Conservation (phyloP, 345 rosid genomes). For the Brassica incana region DNA sequence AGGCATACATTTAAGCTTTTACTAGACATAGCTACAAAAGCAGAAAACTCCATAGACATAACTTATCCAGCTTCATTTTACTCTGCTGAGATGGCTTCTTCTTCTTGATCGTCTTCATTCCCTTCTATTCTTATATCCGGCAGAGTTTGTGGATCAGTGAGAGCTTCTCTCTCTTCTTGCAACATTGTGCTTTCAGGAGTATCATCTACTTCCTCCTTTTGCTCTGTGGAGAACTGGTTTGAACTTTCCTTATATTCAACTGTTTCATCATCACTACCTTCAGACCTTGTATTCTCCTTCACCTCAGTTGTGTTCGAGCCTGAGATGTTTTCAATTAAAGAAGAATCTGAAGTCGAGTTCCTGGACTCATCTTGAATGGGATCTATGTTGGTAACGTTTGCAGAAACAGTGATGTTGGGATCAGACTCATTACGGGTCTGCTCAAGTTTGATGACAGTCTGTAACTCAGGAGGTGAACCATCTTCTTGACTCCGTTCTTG, state of each 20-base stretch:
- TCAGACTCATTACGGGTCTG: constrained; percentile 32
- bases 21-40: constrained; percentile 24
- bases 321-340: constrained; percentile 23
- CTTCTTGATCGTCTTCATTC: constrained; percentile 38
- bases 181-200: constrained; percentile 42
- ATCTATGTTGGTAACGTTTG: constrained; percentile 32
- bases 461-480: constrained; percentile 37
- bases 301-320: constrained; percentile 43
- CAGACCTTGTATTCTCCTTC: constrained; percentile 40
- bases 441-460: constrained; percentile 27
- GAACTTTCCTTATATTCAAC: constrained; percentile 40
- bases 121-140: constrained; percentile 48
- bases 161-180: constrained; percentile 52
- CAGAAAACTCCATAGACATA: constrained; percentile 13
- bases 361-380: constrained; percentile 31
- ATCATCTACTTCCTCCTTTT: constrained; percentile 36
- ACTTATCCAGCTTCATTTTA: constrained; percentile 21
- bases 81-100: constrained; percentile 47
- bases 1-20: constrained; percentile 3
- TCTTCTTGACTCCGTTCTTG: constrained; percentile 37
- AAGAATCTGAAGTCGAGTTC: constrained; percentile 40
- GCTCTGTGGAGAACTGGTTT: constrained; percentile 32
- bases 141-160: constrained; percentile 50
- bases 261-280: constrained; percentile 32
- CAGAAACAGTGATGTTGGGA: constrained; percentile 34